Percentiles rank a stretch among this genome's conserved stretches.
These are phyloP conservation scores for Suillus luteus DNA, from an alignment of 768 basidiomycete species.

Conservation along the genomic window DNA sequence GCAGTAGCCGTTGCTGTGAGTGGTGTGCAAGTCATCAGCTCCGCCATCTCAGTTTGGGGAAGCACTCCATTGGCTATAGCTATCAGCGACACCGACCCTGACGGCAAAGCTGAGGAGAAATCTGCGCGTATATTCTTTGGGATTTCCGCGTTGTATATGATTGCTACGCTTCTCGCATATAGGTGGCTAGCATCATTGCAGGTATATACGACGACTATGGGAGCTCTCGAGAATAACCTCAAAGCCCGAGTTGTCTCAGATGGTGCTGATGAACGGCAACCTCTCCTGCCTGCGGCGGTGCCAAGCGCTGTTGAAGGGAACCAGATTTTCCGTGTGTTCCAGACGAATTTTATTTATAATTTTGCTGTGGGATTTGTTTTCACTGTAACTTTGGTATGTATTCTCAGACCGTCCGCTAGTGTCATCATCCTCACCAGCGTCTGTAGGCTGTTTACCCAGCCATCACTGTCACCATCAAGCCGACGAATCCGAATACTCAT, in stretches of 20 bases:
- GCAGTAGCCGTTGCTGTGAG: conserved; percentile 84
- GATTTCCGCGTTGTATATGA: conserved; percentile 66
- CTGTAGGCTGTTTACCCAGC: conserved; percentile 83
- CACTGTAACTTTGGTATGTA: conserved; percentile 74
- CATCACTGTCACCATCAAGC: conserved; percentile 74
- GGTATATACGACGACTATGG: conserved; percentile 56
- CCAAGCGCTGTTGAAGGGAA: conserved; percentile 27
- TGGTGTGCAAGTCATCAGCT: conserved; percentile 69
- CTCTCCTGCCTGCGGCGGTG: conserved; percentile 38
- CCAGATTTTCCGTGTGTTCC: conserved; percentile 54
- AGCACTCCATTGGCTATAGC: conserved; percentile 34
- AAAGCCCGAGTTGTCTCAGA: conserved; percentile 24
- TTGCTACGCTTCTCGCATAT: conserved; percentile 55
- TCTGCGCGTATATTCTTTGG: conserved; percentile 76
- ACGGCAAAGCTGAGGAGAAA: conserved; percentile 60
- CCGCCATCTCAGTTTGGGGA: conserved; percentile 56
- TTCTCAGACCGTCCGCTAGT: not conserved
- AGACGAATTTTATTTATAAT: conserved; percentile 68
- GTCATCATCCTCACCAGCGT: conserved; percentile 12
- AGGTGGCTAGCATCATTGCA: conserved; percentile 59
- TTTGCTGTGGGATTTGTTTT: conserved; percentile 77
- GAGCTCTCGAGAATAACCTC: conserved; percentile 43
- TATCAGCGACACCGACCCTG: conserved; percentile 15
- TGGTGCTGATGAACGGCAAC: conserved; percentile 36
- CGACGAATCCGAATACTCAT: conserved; percentile 66